These are phyloP conservation scores for Pichia insulana DNA, from an alignment of 805 yeast species.

Conservation along the genomic window DNA sequence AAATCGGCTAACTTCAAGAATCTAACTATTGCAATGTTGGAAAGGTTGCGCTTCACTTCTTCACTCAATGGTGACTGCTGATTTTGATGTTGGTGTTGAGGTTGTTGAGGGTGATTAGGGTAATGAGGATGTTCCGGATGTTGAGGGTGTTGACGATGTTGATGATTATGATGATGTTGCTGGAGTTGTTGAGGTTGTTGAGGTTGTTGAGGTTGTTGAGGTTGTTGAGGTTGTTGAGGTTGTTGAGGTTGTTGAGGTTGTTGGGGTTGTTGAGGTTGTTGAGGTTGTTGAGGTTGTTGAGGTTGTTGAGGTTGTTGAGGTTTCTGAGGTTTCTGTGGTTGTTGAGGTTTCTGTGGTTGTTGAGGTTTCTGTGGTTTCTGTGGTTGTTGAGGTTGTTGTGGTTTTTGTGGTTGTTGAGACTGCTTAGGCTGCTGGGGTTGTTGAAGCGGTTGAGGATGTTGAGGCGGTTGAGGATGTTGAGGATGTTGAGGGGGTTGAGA, in stretches of 20 bases:
- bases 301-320: constrained; percentile 6
- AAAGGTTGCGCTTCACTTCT: constrained; percentile 26
- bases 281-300: constrained; percentile 10
- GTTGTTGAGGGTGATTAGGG: constrained; percentile 4
- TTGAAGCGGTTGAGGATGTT: constrained; percentile 14
- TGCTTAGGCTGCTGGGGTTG: constrained; percentile 1
- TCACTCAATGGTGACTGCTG: constrained; percentile 10
- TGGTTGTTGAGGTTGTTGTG: not conserved
- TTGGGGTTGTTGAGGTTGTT: constrained; percentile 19
- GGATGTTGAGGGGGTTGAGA: constrained; percentile 3
- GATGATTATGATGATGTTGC: constrained; percentile 2
- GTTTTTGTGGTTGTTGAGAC: too few relatives aligned
- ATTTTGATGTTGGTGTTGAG: constrained; percentile 7
- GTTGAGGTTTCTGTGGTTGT: constrained; percentile 12
- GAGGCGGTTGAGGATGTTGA: not conserved
- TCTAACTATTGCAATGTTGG: constrained; percentile 43
- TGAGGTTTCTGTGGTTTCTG: constrained; percentile 6
- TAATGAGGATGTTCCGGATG: constrained; percentile 13
- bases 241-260: constrained; percentile 14
- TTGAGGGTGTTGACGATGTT: constrained; percentile 1
- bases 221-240: constrained; percentile 7
- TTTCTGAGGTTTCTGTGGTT: constrained; percentile 5
- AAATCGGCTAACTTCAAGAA: constrained; percentile 42
- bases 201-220: constrained; percentile 12
- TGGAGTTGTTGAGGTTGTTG: constrained; percentile 13